These are phyloP conservation scores for Backusella westeae DNA, from an alignment of 192 early-diverging fungal genomes.

Conservation along the genomic window DNA sequence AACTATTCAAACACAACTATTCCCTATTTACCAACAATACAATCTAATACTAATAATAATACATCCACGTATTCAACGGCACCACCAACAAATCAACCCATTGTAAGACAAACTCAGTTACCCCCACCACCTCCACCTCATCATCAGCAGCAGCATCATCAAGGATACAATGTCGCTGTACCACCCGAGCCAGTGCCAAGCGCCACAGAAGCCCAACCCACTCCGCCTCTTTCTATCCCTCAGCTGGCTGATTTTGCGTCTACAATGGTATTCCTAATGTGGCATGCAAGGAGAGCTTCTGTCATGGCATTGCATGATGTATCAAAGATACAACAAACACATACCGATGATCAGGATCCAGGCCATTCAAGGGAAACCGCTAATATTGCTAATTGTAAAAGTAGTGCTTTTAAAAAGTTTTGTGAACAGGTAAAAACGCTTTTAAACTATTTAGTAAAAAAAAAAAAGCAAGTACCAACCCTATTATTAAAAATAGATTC, in stretches of 20 bases:
- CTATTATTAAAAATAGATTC: constrained; percentile 39
- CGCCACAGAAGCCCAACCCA: constrained; percentile 16
- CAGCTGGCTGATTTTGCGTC: constrained; percentile 57
- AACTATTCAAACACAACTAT: constrained; percentile 3
- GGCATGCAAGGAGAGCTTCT: constrained; percentile 45
- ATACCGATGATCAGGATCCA: constrained; percentile 22
- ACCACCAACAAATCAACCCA: neutral
- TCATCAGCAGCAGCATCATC: constrained; percentile 9
- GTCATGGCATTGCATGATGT: constrained; percentile 33
- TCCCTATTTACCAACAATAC: constrained; percentile 1
- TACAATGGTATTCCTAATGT: constrained; percentile 54
- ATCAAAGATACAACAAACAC: constrained; percentile 4
- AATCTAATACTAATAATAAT: constrained; percentile 1
- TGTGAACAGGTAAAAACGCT: constrained; percentile 32
- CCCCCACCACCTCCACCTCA: constrained; percentile 2
- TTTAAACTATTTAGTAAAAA: neutral
- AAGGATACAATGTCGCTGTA: neutral
- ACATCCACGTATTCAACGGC: neutral
- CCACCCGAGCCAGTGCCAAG: constrained; percentile 22
- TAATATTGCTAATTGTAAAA: constrained; percentile 27
- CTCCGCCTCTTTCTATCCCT: neutral
- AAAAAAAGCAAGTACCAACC: neutral
- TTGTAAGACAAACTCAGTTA: constrained; percentile 14
- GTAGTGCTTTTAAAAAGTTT: constrained; percentile 37
- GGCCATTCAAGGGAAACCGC: constrained; percentile 29